Base-by-base conservation (phyloP, 106 monocot genomes). In the Allium fistulosum region DNA sequence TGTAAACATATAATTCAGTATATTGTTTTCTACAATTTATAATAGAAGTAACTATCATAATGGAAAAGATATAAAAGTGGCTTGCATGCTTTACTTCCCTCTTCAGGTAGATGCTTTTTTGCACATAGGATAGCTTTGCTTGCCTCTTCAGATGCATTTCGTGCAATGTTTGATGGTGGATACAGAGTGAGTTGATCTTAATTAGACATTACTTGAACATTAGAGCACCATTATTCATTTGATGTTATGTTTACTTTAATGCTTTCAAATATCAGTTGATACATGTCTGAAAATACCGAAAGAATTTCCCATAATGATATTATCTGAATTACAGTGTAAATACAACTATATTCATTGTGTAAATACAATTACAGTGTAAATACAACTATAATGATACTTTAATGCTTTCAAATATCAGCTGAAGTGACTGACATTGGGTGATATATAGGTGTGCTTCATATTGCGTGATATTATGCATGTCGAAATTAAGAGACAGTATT, bases 141-240 rank as follows among this genome's bases (percentile, higher is more conserved):
- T 87, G 97, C 97, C 70, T 99, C 92, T 57, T 99, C 97, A 45
- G 90, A 99, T 80, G 81, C 97, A 70, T 99, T 99, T 75, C 92
- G 90, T 75, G 97, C 97, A 68, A 99, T 99, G 97, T 99, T 99
- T 85, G 97, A 99, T 83, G 97, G 97, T 70, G 97, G 97, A 63
- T 99, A 99, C 69, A 82, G 83, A 85, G 97, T 99, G 65, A 86
- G 86, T 46, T 67, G 45, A 48, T 49, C 56, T 69, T 6, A 7
- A 27, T 59, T 59, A 10, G 53, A 17, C n/a, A 59, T 59, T 9
- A 59, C 59, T 59, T 59, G 59, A 37, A 37, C 37, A 37, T 37
- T 3, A 9, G 7, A 50, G 17, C 12, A 11, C 7, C 58, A 63
- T 26, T 60, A 26, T 17, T 63, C 12, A 10, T 63, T 8, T 47